A percentile compares a stretch with the other conserved stretches of the same genome.
Conservation (phyloP, 73 alveolate species). For the Breviolum minutum region DNA sequence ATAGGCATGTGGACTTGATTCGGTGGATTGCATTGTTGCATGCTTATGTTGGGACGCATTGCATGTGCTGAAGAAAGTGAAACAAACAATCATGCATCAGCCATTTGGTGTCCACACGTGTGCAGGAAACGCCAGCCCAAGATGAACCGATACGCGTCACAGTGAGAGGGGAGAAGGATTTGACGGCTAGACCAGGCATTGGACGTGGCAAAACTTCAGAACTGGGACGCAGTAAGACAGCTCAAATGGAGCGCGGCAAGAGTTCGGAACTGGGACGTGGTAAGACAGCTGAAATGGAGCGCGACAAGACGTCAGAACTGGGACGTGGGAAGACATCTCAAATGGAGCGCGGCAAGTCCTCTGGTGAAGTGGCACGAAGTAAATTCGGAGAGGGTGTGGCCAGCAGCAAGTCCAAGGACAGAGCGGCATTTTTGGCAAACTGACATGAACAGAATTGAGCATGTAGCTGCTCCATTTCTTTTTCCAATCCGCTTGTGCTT, state of each 20-base stretch:
- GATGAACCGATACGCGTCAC: not conserved
- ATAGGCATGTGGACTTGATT: too few species aligned
- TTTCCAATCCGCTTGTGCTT: not conserved
- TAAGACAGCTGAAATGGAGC: not conserved
- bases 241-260: not conserved
- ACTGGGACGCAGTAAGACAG: not conserved
- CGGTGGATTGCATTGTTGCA: too few species aligned
- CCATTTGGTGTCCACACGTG: not conserved
- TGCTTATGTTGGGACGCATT: too few species aligned
- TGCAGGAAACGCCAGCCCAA: not conserved
- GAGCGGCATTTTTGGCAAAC: not conserved
- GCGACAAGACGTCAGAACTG: not conserved
- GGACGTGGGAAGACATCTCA: not conserved
- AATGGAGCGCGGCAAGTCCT: not conserved
- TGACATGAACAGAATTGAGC: not conserved
- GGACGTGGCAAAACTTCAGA: not conserved
- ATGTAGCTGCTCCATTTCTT: not conserved
- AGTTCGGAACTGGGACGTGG: not conserved
- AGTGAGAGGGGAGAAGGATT: not conserved
- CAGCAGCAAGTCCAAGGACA: constrained; percentile 30
- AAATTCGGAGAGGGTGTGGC: not conserved
- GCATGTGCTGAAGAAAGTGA: too few species aligned
- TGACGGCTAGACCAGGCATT: not conserved
- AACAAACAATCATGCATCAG: too few species aligned
- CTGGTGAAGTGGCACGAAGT: not conserved